These are phyloP conservation scores for Pezicula carpinea DNA, from an alignment of 2,329 filamentous ascomycete genomes.

Conservation along the genomic window DNA sequence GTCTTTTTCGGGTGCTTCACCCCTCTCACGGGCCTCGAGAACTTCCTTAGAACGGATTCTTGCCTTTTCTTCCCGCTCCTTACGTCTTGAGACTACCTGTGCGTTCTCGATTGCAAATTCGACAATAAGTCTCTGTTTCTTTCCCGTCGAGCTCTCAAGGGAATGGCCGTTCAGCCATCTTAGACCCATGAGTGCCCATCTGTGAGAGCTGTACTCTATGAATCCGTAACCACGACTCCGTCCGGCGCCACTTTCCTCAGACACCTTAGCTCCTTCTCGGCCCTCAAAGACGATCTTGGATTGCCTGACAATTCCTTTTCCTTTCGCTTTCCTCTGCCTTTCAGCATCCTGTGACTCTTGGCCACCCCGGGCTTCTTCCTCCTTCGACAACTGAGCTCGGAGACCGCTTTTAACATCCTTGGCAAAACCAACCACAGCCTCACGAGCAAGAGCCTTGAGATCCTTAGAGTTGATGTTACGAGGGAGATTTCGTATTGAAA, in stretches of 20 bases:
- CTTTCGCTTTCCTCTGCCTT: slow-evolving; percentile 70
- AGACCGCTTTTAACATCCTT: slow-evolving; percentile 77
- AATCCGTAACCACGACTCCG: slow-evolving; percentile 93
- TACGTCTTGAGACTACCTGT: slow-evolving; percentile 82
- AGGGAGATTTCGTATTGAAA: slow-evolving; percentile 89
- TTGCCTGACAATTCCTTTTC: slow-evolving; percentile 84
- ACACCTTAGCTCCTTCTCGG: slow-evolving; percentile 76
- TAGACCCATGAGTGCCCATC: slow-evolving; percentile 90
- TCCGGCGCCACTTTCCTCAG: slow-evolving; percentile 71
- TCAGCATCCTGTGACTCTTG: slow-evolving; percentile 80
- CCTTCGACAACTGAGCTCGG: slow-evolving; percentile 77
- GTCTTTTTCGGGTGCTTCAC: slow-evolving; percentile 26
- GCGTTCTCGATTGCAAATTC: slow-evolving; percentile 99
- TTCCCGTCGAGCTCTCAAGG: slow-evolving; percentile 58
- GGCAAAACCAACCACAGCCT: slow-evolving; percentile 93
- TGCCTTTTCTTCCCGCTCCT: slow-evolving; percentile 55
- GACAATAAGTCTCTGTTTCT: slow-evolving; percentile 84
- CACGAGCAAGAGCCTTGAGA: slow-evolving; percentile 82
- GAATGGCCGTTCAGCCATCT: slow-evolving; percentile 84
- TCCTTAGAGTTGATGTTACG: slow-evolving; percentile 79
- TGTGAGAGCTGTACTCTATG: slow-evolving; percentile 91
- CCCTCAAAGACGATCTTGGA: slow-evolving; percentile 94
- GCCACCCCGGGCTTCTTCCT: slow-evolving; percentile 77
- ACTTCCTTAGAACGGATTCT: slow-evolving; percentile 34
- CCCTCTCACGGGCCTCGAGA: slow-evolving; percentile 26